Evolutionary conservation across 2,329 filamentous ascomycete genomes (phyloP).

Genomic region (Fusarium sp.): DNA sequence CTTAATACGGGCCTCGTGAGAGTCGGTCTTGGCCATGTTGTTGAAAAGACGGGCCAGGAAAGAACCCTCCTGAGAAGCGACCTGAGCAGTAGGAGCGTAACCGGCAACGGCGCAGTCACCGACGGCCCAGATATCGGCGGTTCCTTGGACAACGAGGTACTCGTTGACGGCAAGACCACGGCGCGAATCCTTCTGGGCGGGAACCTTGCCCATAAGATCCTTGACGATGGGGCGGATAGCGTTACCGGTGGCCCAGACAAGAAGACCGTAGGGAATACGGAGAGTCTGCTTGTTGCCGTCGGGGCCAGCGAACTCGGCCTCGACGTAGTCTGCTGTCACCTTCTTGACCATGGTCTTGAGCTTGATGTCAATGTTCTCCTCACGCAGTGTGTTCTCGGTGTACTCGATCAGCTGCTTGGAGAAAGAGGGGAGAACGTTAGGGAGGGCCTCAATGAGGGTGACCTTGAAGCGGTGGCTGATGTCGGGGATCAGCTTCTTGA

Average conservation of each 20-base stretch:
- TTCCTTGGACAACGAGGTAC: slow-evolving; percentile 96
- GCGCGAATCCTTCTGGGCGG: slow-evolving; percentile 93
- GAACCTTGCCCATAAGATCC: slow-evolving; percentile 91
- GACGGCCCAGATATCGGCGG: slow-evolving; percentile 97
- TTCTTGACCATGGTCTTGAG: slow-evolving; percentile 99
- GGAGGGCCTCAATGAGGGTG: slow-evolving; percentile 95
- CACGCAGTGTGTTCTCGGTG: slow-evolving; percentile 98
- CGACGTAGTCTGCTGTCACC: slow-evolving; percentile 90
- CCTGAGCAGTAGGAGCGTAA: slow-evolving; percentile 97
- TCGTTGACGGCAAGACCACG: slow-evolving; percentile 97
- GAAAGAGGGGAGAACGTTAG: slow-evolving; percentile 97
- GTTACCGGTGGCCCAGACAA: slow-evolving; percentile 99
- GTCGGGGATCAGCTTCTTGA: slow-evolving; percentile 97
- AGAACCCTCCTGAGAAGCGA: slow-evolving; percentile 92
- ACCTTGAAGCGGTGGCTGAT: slow-evolving; percentile 96
- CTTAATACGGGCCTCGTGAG: slow-evolving; percentile 79
- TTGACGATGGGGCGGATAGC: slow-evolving; percentile 88
- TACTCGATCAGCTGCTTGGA: slow-evolving; percentile 99
- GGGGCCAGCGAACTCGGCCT: slow-evolving; percentile 84
- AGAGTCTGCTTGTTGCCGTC: slow-evolving; percentile 87
- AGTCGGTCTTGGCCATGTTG: slow-evolving; percentile 96
- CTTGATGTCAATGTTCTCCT: slow-evolving; percentile 96
- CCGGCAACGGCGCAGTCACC: slow-evolving; percentile 98
- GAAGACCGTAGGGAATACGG: slow-evolving; percentile 89
- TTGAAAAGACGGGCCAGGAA: slow-evolving; percentile 98